These are phyloP conservation scores for Elsinoe arachidis DNA, from an alignment of 2,329 filamentous ascomycete genomes.

Conservation along the genomic window DNA sequence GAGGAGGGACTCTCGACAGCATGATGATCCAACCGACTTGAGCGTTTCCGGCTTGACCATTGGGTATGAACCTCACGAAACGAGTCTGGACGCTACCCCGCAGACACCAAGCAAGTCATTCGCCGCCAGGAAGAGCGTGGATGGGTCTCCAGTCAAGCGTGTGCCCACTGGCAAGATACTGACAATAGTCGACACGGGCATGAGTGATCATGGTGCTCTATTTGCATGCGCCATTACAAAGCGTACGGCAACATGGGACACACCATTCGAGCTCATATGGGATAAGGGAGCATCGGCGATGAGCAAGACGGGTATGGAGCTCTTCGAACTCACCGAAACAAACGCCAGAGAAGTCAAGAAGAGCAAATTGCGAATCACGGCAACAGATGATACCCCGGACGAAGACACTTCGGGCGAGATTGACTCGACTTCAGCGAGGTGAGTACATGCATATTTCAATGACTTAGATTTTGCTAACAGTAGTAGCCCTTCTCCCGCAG, in stretches of 20 bases:
- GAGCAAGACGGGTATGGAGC: constrained; percentile 25
- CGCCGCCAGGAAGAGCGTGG: neutral
- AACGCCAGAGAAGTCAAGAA: neutral
- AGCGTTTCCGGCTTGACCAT: constrained; percentile 21
- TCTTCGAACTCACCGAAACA: constrained; percentile 29
- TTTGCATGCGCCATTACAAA: constrained; percentile 25
- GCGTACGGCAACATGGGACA: constrained; percentile 19
- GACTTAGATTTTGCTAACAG: neutral
- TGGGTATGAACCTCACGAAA: constrained; percentile 17
- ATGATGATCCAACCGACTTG: constrained; percentile 18
- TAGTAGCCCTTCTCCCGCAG: constrained; percentile 15
- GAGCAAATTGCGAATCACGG: neutral
- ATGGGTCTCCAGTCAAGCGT: neutral
- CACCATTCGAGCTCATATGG: constrained; percentile 28
- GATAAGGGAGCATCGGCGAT: constrained; percentile 22
- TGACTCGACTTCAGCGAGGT: neutral
- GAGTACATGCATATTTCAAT: neutral
- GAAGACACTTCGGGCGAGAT: neutral
- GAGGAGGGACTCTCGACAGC: constrained; percentile 1
- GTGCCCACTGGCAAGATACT: neutral
- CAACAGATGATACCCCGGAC: neutral
- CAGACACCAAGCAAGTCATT: neutral
- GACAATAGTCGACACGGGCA: constrained; percentile 24
- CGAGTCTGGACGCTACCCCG: neutral
- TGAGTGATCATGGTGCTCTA: constrained; percentile 32